Conservation (phyloP, 108 stramenopile genomes). For the Nitzschia inconspicua region DNA sequence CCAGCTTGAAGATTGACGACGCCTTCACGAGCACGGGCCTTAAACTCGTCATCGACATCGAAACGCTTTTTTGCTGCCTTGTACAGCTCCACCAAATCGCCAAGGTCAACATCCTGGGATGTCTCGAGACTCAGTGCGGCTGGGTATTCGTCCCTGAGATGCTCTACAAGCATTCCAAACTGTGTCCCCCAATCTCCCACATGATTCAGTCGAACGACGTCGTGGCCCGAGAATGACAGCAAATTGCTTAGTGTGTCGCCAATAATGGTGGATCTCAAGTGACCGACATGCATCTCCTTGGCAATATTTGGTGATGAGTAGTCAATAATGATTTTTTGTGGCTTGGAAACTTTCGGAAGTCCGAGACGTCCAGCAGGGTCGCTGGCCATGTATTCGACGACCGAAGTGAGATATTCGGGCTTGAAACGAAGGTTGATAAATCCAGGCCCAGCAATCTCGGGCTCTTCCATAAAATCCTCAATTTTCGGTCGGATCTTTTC, state of each 20-base stretch:
- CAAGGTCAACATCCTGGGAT: constrained; percentile 69
- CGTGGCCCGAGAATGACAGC: constrained; percentile 89
- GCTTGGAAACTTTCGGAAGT: constrained; percentile 49
- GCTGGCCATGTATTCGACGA: constrained; percentile 51
- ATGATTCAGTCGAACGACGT: constrained; percentile 94
- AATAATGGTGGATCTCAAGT: constrained; percentile 97
- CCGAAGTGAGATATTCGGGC: constrained; percentile 61
- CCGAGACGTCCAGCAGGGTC: constrained; percentile 65
- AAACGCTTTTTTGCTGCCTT: constrained; percentile 94
- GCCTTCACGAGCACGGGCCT: constrained; percentile 78
- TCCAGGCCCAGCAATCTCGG: constrained; percentile 88
- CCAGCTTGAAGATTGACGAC: constrained; percentile 97
- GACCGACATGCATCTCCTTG: constrained; percentile 99
- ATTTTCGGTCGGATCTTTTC: constrained; percentile 58
- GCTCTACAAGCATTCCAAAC: constrained; percentile 98
- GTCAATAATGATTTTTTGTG: constrained; percentile 90
- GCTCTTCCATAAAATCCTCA: constrained; percentile 68
- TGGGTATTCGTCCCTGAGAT: constrained; percentile 94
- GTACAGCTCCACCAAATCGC: constrained; percentile 93
- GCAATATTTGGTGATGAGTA: constrained; percentile 99
- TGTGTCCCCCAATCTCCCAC: constrained; percentile 99
- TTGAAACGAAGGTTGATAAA: constrained; percentile 92
- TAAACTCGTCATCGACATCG: constrained; percentile 90
- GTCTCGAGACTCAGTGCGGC: constrained; percentile 71
- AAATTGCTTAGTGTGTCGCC: constrained; percentile 94